Percentiles rank a stretch among this genome's conserved stretches.
phyloP scores from a whole-genome alignment of 169 alveolate species.

The Ichthyophthirius multifiliis region DNA sequence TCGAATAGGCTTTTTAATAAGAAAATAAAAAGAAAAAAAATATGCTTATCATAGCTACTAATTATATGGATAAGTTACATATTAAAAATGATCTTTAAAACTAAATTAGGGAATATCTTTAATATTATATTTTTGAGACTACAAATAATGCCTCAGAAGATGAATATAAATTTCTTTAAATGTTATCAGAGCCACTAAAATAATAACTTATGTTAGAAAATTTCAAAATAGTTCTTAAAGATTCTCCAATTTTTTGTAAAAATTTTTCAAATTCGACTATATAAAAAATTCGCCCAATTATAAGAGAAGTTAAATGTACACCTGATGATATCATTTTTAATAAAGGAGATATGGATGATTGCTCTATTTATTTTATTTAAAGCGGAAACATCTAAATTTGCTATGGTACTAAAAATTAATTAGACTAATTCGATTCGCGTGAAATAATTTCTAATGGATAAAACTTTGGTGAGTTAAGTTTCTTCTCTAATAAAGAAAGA shows the following conservation, averaged over 20 bases:
- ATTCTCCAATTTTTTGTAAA: neutral
- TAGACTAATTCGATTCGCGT: neutral
- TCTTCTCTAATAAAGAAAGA: neutral
- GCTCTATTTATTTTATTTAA: neutral
- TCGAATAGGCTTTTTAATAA: too few species aligned
- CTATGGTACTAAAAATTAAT: neutral
- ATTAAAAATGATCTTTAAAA: too few species aligned
- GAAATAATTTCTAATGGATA: neutral
- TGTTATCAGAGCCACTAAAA: too few species aligned
- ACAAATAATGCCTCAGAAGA: too few species aligned
- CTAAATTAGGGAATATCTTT: too few species aligned
- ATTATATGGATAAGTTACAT: too few species aligned
- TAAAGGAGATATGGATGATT: neutral
- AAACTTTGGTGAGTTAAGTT: neutral
- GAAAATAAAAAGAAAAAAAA: too few species aligned
- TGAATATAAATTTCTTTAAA: too few species aligned
- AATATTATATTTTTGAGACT: too few species aligned
- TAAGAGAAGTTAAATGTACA: neutral
- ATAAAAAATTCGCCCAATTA: neutral
- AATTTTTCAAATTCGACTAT: neutral
- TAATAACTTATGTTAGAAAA: conserved; percentile 1
- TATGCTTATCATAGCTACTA: too few species aligned
- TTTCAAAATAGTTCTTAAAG: neutral
- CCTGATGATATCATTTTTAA: neutral
- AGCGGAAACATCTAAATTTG: neutral